Percentiles rank a stretch among this genome's conserved stretches.
Conservation (phyloP, 2,329 filamentous ascomycete genomes). For the Botrytis medusae region DNA sequence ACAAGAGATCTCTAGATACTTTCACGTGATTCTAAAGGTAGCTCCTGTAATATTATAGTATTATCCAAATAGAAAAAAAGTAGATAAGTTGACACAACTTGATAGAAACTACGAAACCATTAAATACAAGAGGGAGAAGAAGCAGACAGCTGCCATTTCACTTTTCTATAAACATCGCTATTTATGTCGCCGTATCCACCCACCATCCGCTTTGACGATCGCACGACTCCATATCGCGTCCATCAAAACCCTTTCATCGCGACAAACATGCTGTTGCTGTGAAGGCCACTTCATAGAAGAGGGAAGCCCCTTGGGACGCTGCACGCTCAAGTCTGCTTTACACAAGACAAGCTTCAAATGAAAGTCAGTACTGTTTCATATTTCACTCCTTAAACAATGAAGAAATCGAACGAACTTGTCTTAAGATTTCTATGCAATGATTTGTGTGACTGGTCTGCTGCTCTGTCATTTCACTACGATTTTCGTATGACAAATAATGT, state of each 20-base stretch:
- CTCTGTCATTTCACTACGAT: not conserved
- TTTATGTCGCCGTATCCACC: not conserved
- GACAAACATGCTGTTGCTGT: not conserved
- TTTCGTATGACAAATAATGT: not conserved
- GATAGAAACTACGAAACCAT: not conserved
- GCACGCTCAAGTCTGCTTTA: not conserved
- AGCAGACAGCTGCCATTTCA: not conserved
- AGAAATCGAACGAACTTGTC: not conserved
- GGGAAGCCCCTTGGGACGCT: not conserved
- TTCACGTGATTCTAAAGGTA: not conserved
- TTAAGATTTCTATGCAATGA: not conserved
- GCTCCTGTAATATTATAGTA: not conserved
- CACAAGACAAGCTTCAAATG: not conserved
- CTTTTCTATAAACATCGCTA: not conserved
- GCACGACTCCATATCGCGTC: not conserved
- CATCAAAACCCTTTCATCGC: not conserved
- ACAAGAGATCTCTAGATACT: not conserved
- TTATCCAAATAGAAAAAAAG: not conserved
- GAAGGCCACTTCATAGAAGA: not conserved
- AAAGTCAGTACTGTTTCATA: not conserved
- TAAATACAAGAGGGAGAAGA: not conserved
- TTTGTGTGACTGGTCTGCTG: not conserved
- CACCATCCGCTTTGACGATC: not conserved
- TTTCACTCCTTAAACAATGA: not conserved
- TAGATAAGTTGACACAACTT: not conserved